Conservation (phyloP, 495 filamentous ascomycete genomes). For the Delitschia confertaspora region DNA sequence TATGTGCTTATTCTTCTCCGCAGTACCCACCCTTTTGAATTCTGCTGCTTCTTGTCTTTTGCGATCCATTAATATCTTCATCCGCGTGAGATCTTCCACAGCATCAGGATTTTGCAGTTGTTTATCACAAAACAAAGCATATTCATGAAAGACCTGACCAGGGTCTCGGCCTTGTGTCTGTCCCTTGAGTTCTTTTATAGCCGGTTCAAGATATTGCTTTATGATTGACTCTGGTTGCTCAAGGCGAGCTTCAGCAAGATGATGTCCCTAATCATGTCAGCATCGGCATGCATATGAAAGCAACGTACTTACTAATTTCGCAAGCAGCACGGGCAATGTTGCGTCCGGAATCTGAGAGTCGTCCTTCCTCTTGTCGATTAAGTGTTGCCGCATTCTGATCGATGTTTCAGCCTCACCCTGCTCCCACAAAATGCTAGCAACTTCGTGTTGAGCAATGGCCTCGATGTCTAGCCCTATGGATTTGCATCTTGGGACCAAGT, state of each 20-base stretch:
- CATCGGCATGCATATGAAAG: neutral
- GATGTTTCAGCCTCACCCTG: constrained; percentile 88
- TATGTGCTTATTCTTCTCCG: constrained; percentile 32
- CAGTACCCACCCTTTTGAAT: constrained; percentile 65
- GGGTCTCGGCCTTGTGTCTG: constrained; percentile 61
- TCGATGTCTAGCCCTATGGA: constrained; percentile 64
- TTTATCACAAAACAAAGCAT: constrained; percentile 88
- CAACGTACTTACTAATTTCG: constrained; percentile 59
- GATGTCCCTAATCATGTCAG: constrained; percentile 51
- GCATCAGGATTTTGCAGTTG: constrained; percentile 79
- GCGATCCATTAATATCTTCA: constrained; percentile 67
- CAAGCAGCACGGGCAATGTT: constrained; percentile 59
- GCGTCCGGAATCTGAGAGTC: constrained; percentile 16
- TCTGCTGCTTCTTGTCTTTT: constrained; percentile 41
- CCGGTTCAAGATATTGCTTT: constrained; percentile 67
- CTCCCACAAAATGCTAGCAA: constrained; percentile 87
- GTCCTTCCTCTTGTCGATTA: constrained; percentile 33
- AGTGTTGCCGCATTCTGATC: constrained; percentile 72
- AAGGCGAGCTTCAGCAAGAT: constrained; percentile 82
- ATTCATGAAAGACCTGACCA: constrained; percentile 85
- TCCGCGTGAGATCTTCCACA: constrained; percentile 73
- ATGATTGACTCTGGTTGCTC: constrained; percentile 90
- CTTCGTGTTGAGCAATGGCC: constrained; percentile 64
- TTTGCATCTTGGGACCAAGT: constrained; percentile 58
- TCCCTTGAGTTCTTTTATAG: constrained; percentile 71